phyloP scores from a whole-genome alignment of 768 basidiomycete genomes.

The Tulasnella sp. region DNA sequence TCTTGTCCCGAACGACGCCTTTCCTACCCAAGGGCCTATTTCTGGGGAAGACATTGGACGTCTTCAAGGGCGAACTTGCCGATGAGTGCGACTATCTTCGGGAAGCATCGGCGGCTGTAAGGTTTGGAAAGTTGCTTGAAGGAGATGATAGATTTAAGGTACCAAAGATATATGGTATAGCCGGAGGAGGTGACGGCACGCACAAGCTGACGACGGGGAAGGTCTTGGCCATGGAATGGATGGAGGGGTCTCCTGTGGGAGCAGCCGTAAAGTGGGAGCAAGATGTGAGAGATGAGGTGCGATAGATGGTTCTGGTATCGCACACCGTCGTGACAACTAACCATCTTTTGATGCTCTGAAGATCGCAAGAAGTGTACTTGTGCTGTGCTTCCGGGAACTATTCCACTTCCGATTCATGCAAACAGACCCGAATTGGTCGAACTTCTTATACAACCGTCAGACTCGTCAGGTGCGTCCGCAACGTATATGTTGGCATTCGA shows the following conservation, averaged over 20 bases:
- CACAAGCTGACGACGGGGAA: conserved; percentile 51
- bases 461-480: conserved; percentile 43
- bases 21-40: conserved; percentile 84
- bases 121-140: conserved; percentile 36
- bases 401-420: conserved; percentile 92
- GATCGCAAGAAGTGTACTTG: conserved; percentile 77
- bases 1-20: conserved; percentile 47
- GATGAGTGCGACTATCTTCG: conserved; percentile 88
- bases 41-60: conserved; percentile 80
- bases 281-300: conserved; percentile 61
- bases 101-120: conserved; percentile 61
- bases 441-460: conserved; percentile 77
- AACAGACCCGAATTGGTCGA: conserved; percentile 98
- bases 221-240: conserved; percentile 83
- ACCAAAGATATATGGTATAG: conserved; percentile 44
- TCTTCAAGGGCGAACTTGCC: conserved; percentile 78
- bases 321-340: background rate
- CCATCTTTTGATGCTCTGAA: conserved; percentile 25
- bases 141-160: conserved; percentile 64
- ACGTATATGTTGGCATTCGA: background rate
- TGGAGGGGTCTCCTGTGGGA: conserved; percentile 73
- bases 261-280: conserved; percentile 51
- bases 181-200: conserved; percentile 32
- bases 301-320: conserved; percentile 9
- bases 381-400: conserved; percentile 81